phyloP scores from a whole-genome alignment of 495 filamentous ascomycete genomes.

The Talaromyces stipitatus region DNA sequence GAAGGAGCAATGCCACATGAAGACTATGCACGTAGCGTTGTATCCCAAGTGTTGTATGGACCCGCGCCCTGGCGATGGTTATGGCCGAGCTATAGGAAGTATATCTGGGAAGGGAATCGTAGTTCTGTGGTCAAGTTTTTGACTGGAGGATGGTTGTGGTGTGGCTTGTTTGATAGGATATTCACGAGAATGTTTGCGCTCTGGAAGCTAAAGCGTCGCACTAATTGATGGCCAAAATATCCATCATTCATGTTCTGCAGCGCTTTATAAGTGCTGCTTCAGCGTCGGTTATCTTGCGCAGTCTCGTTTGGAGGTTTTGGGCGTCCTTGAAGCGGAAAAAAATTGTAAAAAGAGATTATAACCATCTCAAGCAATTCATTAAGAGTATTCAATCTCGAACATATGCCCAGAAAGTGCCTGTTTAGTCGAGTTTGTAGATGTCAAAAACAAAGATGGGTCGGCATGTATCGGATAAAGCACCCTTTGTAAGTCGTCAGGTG shows the following conservation, averaged over 20 bases:
- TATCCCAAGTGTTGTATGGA: constrained; percentile 43
- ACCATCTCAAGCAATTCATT: too few species aligned
- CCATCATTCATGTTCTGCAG: neutral
- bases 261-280: too few species aligned
- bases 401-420: too few species aligned
- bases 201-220: constrained; percentile 22
- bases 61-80: constrained; percentile 38
- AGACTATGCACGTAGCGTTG: constrained; percentile 50
- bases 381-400: too few species aligned
- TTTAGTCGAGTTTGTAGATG: neutral
- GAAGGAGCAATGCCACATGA: constrained; percentile 43
- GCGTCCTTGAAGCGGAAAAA: neutral
- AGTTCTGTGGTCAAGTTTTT: constrained; percentile 44
- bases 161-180: constrained; percentile 29
- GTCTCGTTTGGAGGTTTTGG: neutral
- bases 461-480: constrained; percentile 1
- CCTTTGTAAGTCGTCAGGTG: constrained; percentile 3
- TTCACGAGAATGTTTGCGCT: constrained; percentile 43
- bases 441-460: too few species aligned
- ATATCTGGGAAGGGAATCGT: constrained; percentile 49
- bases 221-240: neutral
- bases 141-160: constrained; percentile 34
- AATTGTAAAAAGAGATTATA: neutral
- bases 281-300: neutral
- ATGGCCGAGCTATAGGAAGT: constrained; percentile 38